These are phyloP conservation scores for Blastobotrys malaysiensis DNA, from an alignment of 1,139 yeast species.

Conservation along the genomic window DNA sequence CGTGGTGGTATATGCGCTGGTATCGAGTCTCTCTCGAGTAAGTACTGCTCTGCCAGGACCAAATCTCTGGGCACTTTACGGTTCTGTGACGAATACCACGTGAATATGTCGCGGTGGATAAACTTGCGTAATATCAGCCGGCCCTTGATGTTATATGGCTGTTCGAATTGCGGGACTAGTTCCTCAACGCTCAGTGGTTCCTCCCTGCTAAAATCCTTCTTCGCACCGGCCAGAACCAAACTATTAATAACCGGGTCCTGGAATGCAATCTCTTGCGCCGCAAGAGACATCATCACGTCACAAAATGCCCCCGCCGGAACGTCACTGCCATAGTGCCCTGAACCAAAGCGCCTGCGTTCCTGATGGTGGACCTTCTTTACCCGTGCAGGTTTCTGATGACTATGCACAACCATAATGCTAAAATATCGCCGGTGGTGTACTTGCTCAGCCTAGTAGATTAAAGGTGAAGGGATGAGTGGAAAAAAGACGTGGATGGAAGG, in stretches of 20 bases:
- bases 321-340: neutral
- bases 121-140: conserved; percentile 19
- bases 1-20: neutral
- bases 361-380: neutral
- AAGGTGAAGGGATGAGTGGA: neutral
- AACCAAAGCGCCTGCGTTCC: neutral
- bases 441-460: neutral
- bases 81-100: conserved; percentile 20
- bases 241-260: neutral
- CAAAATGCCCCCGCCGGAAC: neutral
- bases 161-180: neutral
- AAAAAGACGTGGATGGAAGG: neutral
- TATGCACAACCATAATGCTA: neutral
- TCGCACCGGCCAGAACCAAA: neutral
- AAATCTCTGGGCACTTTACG: conserved; percentile 17
- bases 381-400: neutral
- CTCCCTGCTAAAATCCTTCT: neutral
- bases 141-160: neutral
- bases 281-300: neutral
- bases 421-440: neutral
- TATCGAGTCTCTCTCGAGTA: conserved; percentile 21
- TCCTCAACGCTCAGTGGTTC: neutral
- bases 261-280: neutral
- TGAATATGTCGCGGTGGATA: conserved; percentile 31
- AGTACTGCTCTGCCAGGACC: conserved; percentile 23